phyloP scores from a whole-genome alignment of 129 eudicot species.

The Smallanthus sonchifolius region DNA sequence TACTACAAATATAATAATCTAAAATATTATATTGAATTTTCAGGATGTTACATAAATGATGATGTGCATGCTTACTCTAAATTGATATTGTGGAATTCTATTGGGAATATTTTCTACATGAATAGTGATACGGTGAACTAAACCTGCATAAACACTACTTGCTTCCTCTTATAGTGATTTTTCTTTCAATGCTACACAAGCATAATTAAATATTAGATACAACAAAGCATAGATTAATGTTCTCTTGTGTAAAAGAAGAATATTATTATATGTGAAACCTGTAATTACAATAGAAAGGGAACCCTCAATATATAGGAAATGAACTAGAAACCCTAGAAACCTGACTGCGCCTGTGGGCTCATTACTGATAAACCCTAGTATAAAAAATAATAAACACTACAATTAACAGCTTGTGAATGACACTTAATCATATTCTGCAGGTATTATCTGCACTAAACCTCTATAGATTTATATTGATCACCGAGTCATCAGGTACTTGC shows the following conservation, averaged over 20 bases:
- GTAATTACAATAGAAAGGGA: too few species aligned
- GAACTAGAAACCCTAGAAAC: too few species aligned
- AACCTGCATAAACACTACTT: neutral
- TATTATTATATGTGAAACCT: too few species aligned
- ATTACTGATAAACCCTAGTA: too few species aligned
- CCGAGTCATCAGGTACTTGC: slow-evolving; percentile 73
- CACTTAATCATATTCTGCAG: slow-evolving; percentile 40
- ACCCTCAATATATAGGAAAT: too few species aligned
- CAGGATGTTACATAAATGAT: neutral
- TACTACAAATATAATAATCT: neutral
- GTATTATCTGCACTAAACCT: slow-evolving; percentile 81
- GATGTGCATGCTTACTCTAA: neutral
- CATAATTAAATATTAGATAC: neutral
- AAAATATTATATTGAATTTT: neutral
- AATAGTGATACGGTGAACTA: neutral
- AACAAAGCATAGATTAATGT: neutral
- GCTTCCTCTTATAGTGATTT: neutral
- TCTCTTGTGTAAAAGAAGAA: too few species aligned
- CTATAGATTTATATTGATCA: slow-evolving; percentile 71
- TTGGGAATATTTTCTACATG: neutral
- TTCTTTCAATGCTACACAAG: neutral
- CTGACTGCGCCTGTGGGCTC: too few species aligned
- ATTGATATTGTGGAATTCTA: neutral
- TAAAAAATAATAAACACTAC: too few species aligned
- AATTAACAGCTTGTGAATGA: slow-evolving; percentile 9